Percentiles rank a stretch among this genome's conserved stretches.
These are phyloP conservation scores for Calycina marina DNA, from an alignment of 2,329 filamentous ascomycete genomes.

Conservation along the genomic window DNA sequence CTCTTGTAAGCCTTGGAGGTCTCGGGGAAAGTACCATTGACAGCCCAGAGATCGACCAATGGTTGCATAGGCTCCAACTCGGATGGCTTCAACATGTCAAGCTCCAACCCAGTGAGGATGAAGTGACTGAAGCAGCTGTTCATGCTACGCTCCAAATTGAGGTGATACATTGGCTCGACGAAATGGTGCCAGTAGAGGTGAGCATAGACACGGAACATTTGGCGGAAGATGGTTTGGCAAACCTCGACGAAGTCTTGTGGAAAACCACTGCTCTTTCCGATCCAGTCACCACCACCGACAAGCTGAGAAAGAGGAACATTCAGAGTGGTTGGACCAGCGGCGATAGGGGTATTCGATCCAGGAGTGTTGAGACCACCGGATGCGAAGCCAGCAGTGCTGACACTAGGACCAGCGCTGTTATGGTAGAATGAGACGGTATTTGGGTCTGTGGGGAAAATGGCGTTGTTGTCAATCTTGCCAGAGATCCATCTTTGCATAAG, in stretches of 20 bases:
- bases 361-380: conserved; percentile 35
- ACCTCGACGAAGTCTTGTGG: conserved; percentile 79
- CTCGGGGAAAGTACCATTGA: conserved; percentile 73
- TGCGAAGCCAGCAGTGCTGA: conserved; percentile 39
- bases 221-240: conserved; percentile 86
- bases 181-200: conserved; percentile 98
- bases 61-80: conserved; percentile 95
- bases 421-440: conserved; percentile 52
- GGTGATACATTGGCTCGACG: conserved; percentile 67
- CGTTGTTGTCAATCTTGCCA: conserved; percentile 81
- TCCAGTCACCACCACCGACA: conserved; percentile 53
- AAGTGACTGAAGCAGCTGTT: conserved; percentile 86
- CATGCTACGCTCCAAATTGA: conserved; percentile 66
- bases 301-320: conserved; percentile 45
- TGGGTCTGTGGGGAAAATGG: conserved; percentile 80
- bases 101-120: conserved; percentile 62
- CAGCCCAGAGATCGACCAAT: conserved; percentile 80
- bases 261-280: conserved; percentile 87
- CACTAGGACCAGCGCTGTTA: conserved; percentile 44
- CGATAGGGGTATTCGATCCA: conserved; percentile 24
- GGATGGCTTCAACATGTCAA: conserved; percentile 73
- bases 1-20: conserved; percentile 55
- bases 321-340: conserved; percentile 26
- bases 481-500: conserved; percentile 96
- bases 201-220: conserved; percentile 97